Base-by-base conservation (phyloP, 352 stramenopile species). In the Pythium biforme region DNA sequence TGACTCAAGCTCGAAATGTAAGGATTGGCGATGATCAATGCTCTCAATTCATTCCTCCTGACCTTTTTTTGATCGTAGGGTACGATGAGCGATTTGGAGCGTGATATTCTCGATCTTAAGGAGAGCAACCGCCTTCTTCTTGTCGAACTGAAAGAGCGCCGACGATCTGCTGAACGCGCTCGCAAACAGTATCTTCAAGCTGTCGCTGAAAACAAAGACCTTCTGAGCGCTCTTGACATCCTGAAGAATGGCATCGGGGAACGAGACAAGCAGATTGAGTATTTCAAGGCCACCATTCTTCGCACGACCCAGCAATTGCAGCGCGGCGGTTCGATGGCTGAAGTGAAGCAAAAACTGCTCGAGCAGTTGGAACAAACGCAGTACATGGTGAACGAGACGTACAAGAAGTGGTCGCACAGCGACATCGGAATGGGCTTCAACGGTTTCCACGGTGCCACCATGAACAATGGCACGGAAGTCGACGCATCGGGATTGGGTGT, bases 281-380 rank as follows among this genome's bases (percentile, higher is more conserved):
- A 75, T 59, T 86, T 86, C 55, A 87, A 88, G 53, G 64, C 65
- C 0, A 67, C 45, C 5, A 57, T 88, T 8, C 62, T 81, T 45
- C 85, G 80, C 40, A 68, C 75, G 23, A 68, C 78, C 4, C 79
- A 89, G 55, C 74, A 89, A 34, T 53, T 88, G 2, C 59, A 86
- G 57, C 74, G 73, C 19, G 75, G 75, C 27, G 70, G 77, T 10
- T 83, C 76, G 9, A 77, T 92, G 53, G 68, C 66, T 17, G 81
- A 90, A 48, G 81, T 86, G 27, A 90, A 92, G 68, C 73, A 92
- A 46, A 88, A 79, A 53, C 63, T 90, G 22, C 41, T 92, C 40
- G 75, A 85, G 41, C 83, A 92, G 67, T 68, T 92, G 2, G 77
- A 90, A 34, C 76, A 92, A 49, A 92, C 83, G 0, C 83, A 90